Evolutionary conservation across 441 rosid species (phyloP).

Genomic region (Bocquillonia castaneifolia): DNA sequence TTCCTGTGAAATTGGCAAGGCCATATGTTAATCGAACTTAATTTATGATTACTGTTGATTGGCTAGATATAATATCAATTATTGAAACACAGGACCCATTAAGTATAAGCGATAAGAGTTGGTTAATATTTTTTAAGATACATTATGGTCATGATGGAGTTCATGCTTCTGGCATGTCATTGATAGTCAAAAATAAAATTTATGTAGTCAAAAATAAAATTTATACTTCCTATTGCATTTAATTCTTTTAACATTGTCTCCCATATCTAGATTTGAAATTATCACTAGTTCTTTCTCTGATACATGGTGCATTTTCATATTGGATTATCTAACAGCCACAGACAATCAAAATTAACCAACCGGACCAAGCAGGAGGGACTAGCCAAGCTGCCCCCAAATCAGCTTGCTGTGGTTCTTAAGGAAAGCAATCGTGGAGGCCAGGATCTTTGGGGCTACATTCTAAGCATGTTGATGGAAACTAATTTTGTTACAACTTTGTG

Average conservation of each 20-base stretch:
- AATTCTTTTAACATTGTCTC: not conserved
- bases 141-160: not conserved
- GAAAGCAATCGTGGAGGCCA: slow-evolving; percentile 12
- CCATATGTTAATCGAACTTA: no score
- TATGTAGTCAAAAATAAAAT: no score
- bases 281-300: not conserved
- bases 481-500: slow-evolving; percentile 34
- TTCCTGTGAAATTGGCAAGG: no score
- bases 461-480: slow-evolving; percentile 33
- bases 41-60: no score
- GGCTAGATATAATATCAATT: not conserved
- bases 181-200: not conserved
- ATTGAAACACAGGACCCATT: not conserved
- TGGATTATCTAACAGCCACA: slow-evolving; percentile 60
- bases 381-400: slow-evolving; percentile 62
- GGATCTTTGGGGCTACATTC: slow-evolving; percentile 20
- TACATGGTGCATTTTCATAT: not conserved
- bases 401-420: slow-evolving; percentile 71
- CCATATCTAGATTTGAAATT: not conserved
- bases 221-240: not conserved
- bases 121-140: not conserved
- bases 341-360: slow-evolving; percentile 80
- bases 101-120: no score
- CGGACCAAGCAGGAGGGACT: slow-evolving; percentile 54
- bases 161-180: not conserved